Base-by-base conservation (phyloP, 2,329 filamentous ascomycete genomes). In the Xenoacremonium recifei region DNA sequence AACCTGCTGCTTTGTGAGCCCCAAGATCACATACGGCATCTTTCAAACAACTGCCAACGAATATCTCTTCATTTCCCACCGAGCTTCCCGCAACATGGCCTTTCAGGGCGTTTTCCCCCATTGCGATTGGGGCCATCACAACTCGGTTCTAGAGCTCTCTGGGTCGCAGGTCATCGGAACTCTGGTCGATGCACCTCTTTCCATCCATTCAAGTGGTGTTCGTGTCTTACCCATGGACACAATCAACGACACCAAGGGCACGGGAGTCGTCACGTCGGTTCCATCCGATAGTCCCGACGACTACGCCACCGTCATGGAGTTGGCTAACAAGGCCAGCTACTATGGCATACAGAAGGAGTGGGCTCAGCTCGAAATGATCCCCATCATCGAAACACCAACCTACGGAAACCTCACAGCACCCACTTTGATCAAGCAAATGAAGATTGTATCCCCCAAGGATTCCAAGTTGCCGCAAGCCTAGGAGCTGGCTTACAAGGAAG, bases 271-370 rank as follows among this genome's bases (percentile, higher is more conserved):
- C 36, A 95, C 91, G 2, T 97, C 82, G 30, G 93, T 99, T 12
- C 93, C 93, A 15, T 96, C 90, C 3, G 93, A 99, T 71, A 95
- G 88, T 44, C 67, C 93, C 2, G 93, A 99, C 62, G 93, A 99
- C 63, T 99, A 85, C 65, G 90, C 90, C 32, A 99, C 90, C 21
- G 77, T 92, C 31, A 78, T 80, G 33, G 93, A 99, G 50, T 78
- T 99, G 45, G 81, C 82, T 29, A 97, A 97, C 77, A 99, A 99
- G 75, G 80, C 92, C 1, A 91, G 95, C 6, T 97, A 89, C 73
- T 96, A 99, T 67, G 86, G 87, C 38, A 97, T 99, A 63, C 79
- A 96, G 72, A 93, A 95, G 70, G 90, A 96, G 64, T 99, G 93
- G 93, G 90, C 87, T 4, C 87, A 95, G 62, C 74, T 92, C 40